Evolutionary conservation across 2,329 filamentous ascomycete genomes (phyloP), one percentile per base, ranked within the genome.

Genomic region (Laburnicola sp.): DNA sequence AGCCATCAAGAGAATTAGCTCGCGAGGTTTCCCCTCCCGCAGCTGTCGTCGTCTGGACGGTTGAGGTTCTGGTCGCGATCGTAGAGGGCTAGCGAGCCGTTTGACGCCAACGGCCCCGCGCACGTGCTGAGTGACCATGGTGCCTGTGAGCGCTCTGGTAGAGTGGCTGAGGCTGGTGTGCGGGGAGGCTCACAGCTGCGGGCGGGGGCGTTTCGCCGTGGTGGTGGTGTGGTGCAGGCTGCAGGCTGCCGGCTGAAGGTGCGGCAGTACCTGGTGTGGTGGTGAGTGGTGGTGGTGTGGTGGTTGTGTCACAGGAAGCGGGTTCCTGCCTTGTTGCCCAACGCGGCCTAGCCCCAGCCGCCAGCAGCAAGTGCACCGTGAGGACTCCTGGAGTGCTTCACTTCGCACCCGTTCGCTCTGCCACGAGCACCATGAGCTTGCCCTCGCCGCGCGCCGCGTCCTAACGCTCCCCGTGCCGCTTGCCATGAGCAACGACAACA

Each of bases 401-500:
- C 30, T 16, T 42, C 30, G 25, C 23, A 38, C 23, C 21, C 34
- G n/a, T 21, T 35, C 25, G 30, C 28, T 26, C 16, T 34, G 47
- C 11, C 45, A 31, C 10, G 47, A 50, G 44, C 53, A 16, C 9
- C 6, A 50, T 63, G 52, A 41, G 11, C 21, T 7, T 36, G 11
- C 43, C 37, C 36, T 10, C 26, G 48, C 34, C 37, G 36, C 37
- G 10, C n/a, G 26, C 34, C 31, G 16, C 30, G 28, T 35, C 41
- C 34, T 27, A 46, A 44, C 26, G 23, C 44, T 26, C 26, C 43
- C 39, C 42, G 36, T 37, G 21, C 37, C 42, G 45, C 44, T 27
- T 45, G 47, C 50, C 38, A 74, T 73, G 71, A 74, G 69, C 67
- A 71, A 73, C 70, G 71, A 73, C 61, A 50, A 60, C 35, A 64